These are phyloP conservation scores for Lyophyllum decastes DNA, from an alignment of 768 basidiomycete species.

Conservation along the genomic window DNA sequence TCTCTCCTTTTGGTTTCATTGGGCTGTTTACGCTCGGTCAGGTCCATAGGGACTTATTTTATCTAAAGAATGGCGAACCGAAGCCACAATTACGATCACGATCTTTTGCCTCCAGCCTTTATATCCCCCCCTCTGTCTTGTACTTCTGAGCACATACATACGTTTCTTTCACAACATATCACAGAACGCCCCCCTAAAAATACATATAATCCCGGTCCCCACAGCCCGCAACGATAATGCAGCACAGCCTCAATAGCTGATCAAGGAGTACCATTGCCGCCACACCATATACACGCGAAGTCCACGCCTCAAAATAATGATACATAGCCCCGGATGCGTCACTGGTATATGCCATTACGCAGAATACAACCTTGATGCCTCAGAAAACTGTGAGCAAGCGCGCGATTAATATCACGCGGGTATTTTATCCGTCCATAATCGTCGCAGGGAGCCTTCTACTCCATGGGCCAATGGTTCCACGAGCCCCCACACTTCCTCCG, in stretches of 20 bases:
- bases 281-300: no score
- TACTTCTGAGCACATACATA: conserved; percentile 6
- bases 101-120: conserved; percentile 8
- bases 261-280: background rate
- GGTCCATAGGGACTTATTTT: background rate
- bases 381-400: background rate
- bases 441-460: conserved; percentile 41
- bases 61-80: conserved; percentile 5
- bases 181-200: conserved; percentile 3
- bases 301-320: no score
- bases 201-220: background rate
- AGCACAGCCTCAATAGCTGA: background rate
- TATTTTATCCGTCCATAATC: conserved; percentile 47
- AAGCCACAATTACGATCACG: conserved; percentile 9
- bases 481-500: conserved; percentile 54
- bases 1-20: no score
- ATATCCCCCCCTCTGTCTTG: conserved; percentile 8
- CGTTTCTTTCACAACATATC: background rate
- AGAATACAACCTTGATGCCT: background rate
- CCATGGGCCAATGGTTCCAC: conserved; percentile 45
- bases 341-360: background rate
- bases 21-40: no score
- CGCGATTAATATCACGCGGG: background rate
- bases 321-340: no score
- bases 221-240: background rate